A percentile compares a stretch with the other conserved stretches of the same genome.
These are phyloP conservation scores for Dorcoceras hygrometricum DNA, from an alignment of 257 asterid species.

Conservation along the genomic window DNA sequence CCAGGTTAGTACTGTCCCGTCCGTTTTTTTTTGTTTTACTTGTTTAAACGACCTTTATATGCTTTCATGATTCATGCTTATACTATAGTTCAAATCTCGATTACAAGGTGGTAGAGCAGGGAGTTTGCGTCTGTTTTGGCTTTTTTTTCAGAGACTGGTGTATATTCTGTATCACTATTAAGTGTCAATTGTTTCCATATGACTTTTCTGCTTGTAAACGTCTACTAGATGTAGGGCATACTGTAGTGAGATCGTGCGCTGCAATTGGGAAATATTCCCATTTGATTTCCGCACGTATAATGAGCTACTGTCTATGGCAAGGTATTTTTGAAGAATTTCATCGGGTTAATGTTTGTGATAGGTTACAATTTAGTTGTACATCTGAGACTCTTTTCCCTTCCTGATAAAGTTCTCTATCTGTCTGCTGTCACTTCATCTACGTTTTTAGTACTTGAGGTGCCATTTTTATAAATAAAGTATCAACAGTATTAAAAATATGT, in stretches of 20 bases:
- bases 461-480: background rate
- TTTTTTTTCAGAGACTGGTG: background rate
- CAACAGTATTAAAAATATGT: background rate
- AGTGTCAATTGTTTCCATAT: background rate
- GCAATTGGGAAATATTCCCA: background rate
- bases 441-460: background rate
- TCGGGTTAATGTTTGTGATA: background rate
- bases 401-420: background rate
- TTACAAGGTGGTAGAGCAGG: background rate
- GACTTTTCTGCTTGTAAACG: background rate
- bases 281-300: constrained; percentile 15
- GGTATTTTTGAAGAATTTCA: background rate
- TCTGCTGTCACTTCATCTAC: background rate
- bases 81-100: too few relatives aligned
- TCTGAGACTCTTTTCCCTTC: background rate
- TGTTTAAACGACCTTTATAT: background rate
- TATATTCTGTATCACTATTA: background rate
- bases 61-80: too few relatives aligned
- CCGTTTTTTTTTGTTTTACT: background rate
- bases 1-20: constrained; percentile 47
- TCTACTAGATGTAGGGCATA: background rate
- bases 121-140: background rate
- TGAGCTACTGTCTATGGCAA: background rate
- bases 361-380: constrained; percentile 3
- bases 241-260: background rate